Conservation (phyloP, 2,329 filamentous ascomycete species). For the Penicillium sp. region DNA sequence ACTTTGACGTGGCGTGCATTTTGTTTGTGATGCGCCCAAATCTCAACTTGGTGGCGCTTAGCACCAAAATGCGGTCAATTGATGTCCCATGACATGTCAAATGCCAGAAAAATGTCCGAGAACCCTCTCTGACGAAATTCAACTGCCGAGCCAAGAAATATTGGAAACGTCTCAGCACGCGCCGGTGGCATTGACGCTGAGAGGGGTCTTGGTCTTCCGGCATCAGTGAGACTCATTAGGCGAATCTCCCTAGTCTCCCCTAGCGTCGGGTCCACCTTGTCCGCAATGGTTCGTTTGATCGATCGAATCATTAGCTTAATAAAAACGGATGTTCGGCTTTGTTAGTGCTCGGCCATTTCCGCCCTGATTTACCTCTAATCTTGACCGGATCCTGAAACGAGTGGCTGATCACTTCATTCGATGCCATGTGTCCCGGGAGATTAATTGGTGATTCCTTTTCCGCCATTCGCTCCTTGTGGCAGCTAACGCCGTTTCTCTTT, state of each 20-base stretch:
- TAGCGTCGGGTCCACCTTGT: background rate
- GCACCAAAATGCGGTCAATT: background rate
- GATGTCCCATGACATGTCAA: background rate
- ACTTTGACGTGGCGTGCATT: background rate
- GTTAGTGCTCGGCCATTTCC: background rate
- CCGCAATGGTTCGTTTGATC: background rate
- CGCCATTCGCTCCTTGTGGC: background rate
- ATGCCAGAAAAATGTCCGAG: background rate
- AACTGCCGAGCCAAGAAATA: background rate
- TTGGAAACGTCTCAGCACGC: background rate
- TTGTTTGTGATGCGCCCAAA: background rate
- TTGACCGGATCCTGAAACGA: slow-evolving; percentile 7
- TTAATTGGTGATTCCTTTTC: slow-evolving; percentile 1
- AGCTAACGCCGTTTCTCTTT: background rate
- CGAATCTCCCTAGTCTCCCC: background rate
- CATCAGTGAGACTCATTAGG: background rate
- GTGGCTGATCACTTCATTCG: slow-evolving; percentile 3
- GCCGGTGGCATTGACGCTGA: background rate
- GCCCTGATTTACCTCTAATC: background rate
- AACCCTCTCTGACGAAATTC: background rate
- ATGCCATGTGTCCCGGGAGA: background rate
- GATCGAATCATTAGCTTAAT: background rate
- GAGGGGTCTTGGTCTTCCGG: no score
- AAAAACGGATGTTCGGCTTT: background rate
- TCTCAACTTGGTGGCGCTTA: background rate